A percentile compares a stretch with the other conserved stretches of the same genome.
These are phyloP conservation scores for Allium fistulosum DNA, from an alignment of 106 monocot species.

Conservation along the genomic window DNA sequence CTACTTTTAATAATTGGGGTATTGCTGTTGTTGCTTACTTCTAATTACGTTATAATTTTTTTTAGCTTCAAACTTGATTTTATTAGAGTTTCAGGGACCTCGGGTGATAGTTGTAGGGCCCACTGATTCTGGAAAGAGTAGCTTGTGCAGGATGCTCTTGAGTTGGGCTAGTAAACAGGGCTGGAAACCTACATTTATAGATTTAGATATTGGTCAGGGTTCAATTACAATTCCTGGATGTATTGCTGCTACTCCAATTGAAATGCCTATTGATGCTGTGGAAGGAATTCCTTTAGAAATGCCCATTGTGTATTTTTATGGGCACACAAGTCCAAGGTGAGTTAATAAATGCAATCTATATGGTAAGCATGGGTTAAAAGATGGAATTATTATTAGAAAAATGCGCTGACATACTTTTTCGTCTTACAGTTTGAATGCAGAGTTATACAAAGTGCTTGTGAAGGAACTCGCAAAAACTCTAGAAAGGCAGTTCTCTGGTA, in stretches of 20 bases:
- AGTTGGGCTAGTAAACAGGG: conserved; percentile 91
- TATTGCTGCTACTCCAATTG: conserved; percentile 90
- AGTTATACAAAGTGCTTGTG: conserved; percentile 76
- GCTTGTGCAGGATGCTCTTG: conserved; percentile 89
- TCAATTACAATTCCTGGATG: conserved; percentile 93
- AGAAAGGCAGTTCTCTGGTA: conserved; percentile 80
- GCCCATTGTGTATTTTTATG: conserved; percentile 86
- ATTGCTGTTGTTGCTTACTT: too few species aligned
- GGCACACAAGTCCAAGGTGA: conserved; percentile 88
- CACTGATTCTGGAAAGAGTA: conserved; percentile 98
- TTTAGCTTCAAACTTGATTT: not conserved
- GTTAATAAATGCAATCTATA: not conserved
- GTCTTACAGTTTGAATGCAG: conserved; percentile 61
- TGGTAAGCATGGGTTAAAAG: not conserved
- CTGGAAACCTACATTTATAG: conserved; percentile 97
- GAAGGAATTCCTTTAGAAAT: conserved; percentile 98
- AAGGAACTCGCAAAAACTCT: conserved; percentile 89
- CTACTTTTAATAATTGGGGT: too few species aligned
- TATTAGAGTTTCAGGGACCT: conserved; percentile 59
- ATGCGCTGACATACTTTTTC: not conserved
- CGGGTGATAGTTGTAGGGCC: conserved; percentile 98
- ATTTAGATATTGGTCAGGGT: conserved; percentile 99
- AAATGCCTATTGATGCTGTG: conserved; percentile 91
- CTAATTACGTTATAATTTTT: not conserved
- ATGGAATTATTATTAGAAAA: not conserved